Conservation (phyloP, 2,329 filamentous ascomycete genomes). For the Colletotrichum sp. region DNA sequence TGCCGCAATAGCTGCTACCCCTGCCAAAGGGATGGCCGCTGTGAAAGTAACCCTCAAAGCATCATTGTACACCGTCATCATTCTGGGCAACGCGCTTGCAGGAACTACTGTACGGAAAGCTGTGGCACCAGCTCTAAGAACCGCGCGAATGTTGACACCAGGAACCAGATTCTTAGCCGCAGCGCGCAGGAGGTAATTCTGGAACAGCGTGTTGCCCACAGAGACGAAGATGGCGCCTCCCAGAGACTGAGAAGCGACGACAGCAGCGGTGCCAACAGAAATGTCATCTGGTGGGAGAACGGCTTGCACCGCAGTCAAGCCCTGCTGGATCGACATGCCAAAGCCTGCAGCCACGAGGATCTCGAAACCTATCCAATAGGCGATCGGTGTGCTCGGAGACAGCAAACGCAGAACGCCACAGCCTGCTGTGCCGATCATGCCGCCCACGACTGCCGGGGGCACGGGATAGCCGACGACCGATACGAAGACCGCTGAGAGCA, state of each 20-base stretch:
- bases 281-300: constrained; percentile 29
- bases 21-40: constrained; percentile 9
- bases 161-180: constrained; percentile 18
- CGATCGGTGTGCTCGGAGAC: constrained; percentile 30
- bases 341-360: constrained; percentile 46
- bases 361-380: constrained; percentile 52
- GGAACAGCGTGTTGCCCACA: constrained; percentile 43
- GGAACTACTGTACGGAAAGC: constrained; percentile 56
- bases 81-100: constrained; percentile 47
- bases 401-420: constrained; percentile 42
- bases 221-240: constrained; percentile 50
- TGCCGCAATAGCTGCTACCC: constrained; percentile 2
- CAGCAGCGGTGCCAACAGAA: constrained; percentile 33
- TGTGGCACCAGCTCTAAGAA: constrained; percentile 49
- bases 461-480: constrained; percentile 44
- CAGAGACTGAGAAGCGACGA: constrained; percentile 35
- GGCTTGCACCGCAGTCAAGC: constrained; percentile 47
- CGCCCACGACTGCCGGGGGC: constrained; percentile 28
- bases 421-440: constrained; percentile 38
- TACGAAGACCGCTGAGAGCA: constrained; percentile 43
- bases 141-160: constrained; percentile 11
- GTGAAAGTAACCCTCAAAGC: constrained; percentile 64
- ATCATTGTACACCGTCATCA: constrained; percentile 63
- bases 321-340: constrained; percentile 44
- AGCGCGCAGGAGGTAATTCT: constrained; percentile 38